A percentile compares a stretch with the other conserved stretches of the same genome.
Evolutionary conservation across 2,329 filamentous ascomycete species (phyloP).

Genomic region (Diplocarpon rosae): DNA sequence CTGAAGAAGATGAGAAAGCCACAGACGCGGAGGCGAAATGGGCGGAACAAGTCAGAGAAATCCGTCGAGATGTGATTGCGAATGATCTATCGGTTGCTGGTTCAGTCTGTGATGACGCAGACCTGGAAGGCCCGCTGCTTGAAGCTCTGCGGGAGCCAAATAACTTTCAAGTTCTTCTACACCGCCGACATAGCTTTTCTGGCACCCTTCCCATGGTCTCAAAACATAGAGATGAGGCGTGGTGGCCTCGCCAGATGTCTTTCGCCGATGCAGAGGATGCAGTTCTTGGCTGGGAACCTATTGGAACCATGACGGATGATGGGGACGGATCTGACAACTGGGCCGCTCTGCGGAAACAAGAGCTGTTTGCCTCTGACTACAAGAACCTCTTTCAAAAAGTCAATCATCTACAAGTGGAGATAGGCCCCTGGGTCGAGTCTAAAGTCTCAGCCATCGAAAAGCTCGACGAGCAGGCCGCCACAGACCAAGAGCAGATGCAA

Average conservation of each 20-base stretch:
- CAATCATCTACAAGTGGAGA: conserved; percentile 37
- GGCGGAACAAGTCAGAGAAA: conserved; percentile 31
- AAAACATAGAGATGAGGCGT: conserved; percentile 40
- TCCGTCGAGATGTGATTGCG: conserved; percentile 33
- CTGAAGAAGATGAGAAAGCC: conserved; percentile 12
- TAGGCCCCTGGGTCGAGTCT: conserved; percentile 50
- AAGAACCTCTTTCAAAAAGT: conserved; percentile 44
- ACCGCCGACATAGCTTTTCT: conserved; percentile 50
- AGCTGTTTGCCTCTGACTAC: conserved; percentile 40
- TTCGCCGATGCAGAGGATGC: conserved; percentile 68
- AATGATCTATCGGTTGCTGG: conserved; percentile 44
- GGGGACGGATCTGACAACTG: conserved; percentile 24
- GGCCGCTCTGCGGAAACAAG: conserved; percentile 28
- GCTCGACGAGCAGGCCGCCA: conserved; percentile 51
- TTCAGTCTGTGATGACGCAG: conserved; percentile 47
- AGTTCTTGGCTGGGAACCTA: conserved; percentile 54
- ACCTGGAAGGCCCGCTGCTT: conserved; percentile 43
- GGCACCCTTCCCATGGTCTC: conserved; percentile 25
- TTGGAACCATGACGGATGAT: conserved; percentile 34
- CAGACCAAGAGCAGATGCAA: conserved; percentile 55
- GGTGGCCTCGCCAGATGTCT: conserved; percentile 62
- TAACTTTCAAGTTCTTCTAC: conserved; percentile 38
- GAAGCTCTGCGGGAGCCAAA: conserved; percentile 37
- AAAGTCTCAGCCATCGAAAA: conserved; percentile 45
- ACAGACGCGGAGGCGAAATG: conserved; percentile 21